phyloP scores from a whole-genome alignment of 805 yeast genomes.

The Maudiozyma bulderi region DNA sequence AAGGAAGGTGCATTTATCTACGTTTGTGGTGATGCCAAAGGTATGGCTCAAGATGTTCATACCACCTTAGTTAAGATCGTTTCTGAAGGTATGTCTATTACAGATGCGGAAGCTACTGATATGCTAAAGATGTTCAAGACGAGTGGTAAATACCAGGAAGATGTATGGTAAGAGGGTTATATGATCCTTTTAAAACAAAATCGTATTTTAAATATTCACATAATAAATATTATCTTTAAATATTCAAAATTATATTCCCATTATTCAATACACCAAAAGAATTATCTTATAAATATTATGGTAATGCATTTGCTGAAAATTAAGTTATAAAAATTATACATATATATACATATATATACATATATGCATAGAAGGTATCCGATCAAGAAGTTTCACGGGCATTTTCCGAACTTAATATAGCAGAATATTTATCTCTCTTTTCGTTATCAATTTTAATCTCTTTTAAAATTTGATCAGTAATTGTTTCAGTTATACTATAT shows the following conservation, averaged over 20 bases:
- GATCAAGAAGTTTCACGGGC: slow-evolving; percentile 15
- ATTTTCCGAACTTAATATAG: slow-evolving; percentile 28
- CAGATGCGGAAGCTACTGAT: slow-evolving; percentile 63
- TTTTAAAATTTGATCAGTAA: slow-evolving; percentile 55
- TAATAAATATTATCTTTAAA: neutral
- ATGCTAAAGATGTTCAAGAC: slow-evolving; percentile 69
- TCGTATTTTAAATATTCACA: neutral
- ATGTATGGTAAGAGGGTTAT: slow-evolving; percentile 64
- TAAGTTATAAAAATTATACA: neutral
- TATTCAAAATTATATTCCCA: no score
- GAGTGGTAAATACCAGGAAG: slow-evolving; percentile 90
- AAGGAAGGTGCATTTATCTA: slow-evolving; percentile 81
- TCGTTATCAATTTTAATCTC: slow-evolving; percentile 47
- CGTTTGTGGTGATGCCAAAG: slow-evolving; percentile 95
- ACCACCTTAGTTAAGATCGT: slow-evolving; percentile 55
- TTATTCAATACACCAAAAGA: no score
- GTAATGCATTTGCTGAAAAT: no score
- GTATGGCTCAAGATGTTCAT: slow-evolving; percentile 93
- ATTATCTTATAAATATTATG: no score
- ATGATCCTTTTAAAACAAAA: neutral
- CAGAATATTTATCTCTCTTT: slow-evolving; percentile 33
- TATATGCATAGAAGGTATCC: neutral
- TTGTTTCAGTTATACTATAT: slow-evolving; percentile 45
- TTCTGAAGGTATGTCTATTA: slow-evolving; percentile 48
- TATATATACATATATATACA: neutral